A percentile compares a stretch with the other conserved stretches of the same genome.
Evolutionary conservation across 1,284 basidiomycete species (phyloP).

Genomic region (Ganoderma meredithae): DNA sequence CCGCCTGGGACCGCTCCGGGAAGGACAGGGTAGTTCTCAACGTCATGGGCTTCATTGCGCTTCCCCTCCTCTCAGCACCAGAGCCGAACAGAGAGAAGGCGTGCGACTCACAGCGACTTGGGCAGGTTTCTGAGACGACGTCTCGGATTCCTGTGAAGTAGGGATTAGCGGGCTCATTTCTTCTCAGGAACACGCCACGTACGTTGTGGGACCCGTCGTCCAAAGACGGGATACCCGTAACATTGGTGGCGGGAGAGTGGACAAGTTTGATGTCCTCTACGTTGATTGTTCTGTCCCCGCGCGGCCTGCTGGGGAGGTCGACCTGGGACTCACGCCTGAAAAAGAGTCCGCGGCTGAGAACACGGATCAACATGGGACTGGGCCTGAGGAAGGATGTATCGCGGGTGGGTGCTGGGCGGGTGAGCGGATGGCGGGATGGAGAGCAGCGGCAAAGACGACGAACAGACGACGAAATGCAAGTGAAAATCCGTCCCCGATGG

Average conservation of each 20-base stretch:
- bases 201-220: not conserved
- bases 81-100: not conserved
- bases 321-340: constrained; percentile 21
- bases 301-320: constrained; percentile 12
- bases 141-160: not conserved
- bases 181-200: not conserved
- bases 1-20: too few relatives aligned
- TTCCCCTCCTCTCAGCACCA: not conserved
- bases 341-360: constrained; percentile 26
- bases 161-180: not conserved
- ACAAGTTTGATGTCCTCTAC: not conserved
- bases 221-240: not conserved
- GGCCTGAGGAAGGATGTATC: constrained; percentile 21
- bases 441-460: not conserved
- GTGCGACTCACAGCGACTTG: not conserved
- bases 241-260: not conserved
- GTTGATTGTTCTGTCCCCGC: not conserved
- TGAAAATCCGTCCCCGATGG: not conserved
- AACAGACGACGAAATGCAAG: not conserved
- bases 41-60: not conserved
- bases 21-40: not conserved
- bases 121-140: not conserved
- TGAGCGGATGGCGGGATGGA: not conserved
- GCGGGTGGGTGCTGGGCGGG: constrained; percentile 7
- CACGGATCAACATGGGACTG: constrained; percentile 27